phyloP scores from a whole-genome alignment of 306 rosid species.

The Begonia masoniana region DNA sequence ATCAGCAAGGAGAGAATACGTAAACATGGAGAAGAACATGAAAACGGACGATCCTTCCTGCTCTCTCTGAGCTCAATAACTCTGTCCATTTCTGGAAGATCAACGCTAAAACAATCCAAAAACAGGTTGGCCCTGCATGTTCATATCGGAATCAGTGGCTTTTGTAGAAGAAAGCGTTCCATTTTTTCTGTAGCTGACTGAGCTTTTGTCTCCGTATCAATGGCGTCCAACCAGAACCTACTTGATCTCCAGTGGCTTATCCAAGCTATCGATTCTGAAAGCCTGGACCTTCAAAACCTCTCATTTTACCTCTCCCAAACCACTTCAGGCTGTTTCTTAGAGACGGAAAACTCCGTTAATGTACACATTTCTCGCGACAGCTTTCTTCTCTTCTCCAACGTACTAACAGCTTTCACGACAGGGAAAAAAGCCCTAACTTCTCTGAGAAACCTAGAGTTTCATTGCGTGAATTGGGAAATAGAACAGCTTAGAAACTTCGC shows the following conservation, averaged over 20 bases:
- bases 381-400: conserved; percentile 30
- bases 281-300: conserved; percentile 40
- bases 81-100: no score
- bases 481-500: conserved; percentile 32
- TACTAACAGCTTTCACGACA: conserved; percentile 37
- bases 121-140: background rate
- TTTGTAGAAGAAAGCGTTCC: conserved; percentile 3
- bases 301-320: conserved; percentile 78
- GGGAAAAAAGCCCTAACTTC: conserved; percentile 18
- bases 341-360: conserved; percentile 70
- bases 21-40: background rate
- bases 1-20: conserved; percentile 2
- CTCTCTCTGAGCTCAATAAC: no score
- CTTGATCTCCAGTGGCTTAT: conserved; percentile 50
- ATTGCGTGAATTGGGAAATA: conserved; percentile 50
- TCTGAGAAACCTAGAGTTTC: conserved; percentile 73
- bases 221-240: conserved; percentile 55
- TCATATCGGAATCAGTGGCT: background rate
- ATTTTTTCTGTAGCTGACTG: conserved; percentile 11
- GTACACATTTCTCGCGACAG: conserved; percentile 46
- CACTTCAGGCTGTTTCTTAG: conserved; percentile 50
- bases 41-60: no score
- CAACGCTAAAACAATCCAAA: no score
- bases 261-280: conserved; percentile 34
- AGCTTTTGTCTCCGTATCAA: conserved; percentile 12